Conservation (phyloP, 2,329 filamentous ascomycete genomes). For the Aspergillus calidoustus region DNA sequence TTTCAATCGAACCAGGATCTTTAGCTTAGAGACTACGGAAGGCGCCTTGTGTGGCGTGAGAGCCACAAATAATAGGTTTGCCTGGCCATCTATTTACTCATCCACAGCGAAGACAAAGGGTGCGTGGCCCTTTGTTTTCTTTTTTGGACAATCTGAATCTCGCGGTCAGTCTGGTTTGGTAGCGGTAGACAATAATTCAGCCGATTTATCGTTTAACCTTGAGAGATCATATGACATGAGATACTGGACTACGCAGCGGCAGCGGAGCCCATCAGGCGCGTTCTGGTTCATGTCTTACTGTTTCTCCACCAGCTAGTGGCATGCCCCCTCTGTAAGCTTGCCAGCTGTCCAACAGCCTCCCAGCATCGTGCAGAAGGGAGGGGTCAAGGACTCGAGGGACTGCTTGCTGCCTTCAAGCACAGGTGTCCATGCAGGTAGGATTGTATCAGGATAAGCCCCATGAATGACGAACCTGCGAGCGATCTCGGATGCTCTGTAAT, state of each 20-base stretch:
- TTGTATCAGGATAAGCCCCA: background rate
- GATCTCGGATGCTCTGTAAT: constrained; percentile 4
- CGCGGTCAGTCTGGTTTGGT: background rate
- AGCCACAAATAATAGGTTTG: constrained; percentile 5
- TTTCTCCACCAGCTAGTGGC: constrained; percentile 5
- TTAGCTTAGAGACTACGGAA: background rate
- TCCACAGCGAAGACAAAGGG: background rate
- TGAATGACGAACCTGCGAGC: constrained; percentile 2
- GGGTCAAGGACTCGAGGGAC: constrained; percentile 1
- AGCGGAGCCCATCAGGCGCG: background rate
- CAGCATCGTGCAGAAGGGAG: constrained; percentile 1
- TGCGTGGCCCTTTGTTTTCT: background rate
- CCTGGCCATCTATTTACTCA: background rate
- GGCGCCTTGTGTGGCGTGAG: constrained; percentile 1
- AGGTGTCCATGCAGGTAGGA: constrained; percentile 5
- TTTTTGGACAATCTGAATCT: background rate
- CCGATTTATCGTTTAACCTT: background rate
- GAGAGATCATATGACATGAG: background rate
- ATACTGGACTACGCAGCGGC: background rate
- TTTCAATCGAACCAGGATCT: background rate
- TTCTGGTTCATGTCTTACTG: background rate
- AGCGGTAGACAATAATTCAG: background rate
- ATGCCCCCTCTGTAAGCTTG: constrained; percentile 7
- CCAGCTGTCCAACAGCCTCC: constrained; percentile 7
- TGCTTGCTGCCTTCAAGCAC: background rate